Evolutionary conservation across 805 yeast genomes (phyloP).

Genomic region (Nakazawaea ishiwadae): DNA sequence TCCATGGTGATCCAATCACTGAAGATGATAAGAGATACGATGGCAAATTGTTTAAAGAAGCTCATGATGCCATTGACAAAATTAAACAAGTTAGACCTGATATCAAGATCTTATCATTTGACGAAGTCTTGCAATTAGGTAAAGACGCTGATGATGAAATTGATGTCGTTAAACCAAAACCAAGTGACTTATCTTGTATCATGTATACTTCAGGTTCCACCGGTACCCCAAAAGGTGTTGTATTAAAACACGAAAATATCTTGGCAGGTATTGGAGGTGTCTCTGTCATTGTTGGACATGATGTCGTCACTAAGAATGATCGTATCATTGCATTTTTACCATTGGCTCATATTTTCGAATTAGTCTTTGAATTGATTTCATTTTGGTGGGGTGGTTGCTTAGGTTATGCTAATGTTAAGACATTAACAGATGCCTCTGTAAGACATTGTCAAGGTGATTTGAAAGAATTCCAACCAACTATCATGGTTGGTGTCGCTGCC

Average conservation of each 20-base stretch:
- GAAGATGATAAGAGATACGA: conserved; percentile 57
- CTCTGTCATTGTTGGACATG: conserved; percentile 51
- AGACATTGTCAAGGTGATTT: conserved; percentile 87
- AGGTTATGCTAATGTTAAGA: conserved; percentile 92
- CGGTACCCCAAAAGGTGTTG: conserved; percentile 83
- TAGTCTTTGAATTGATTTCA: conserved; percentile 73
- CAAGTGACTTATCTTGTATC: conserved; percentile 64
- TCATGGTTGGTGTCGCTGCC: conserved; percentile 98
- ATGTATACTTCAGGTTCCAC: conserved; percentile 90
- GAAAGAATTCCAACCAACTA: conserved; percentile 79
- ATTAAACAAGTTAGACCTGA: conserved; percentile 72
- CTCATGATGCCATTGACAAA: conserved; percentile 53
- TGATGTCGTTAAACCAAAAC: conserved; percentile 40
- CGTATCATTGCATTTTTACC: conserved; percentile 87
- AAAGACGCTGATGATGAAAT: conserved; percentile 35
- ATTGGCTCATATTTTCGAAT: conserved; percentile 92
- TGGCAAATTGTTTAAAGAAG: conserved; percentile 56
- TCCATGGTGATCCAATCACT: conserved; percentile 62
- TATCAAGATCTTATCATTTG: conserved; percentile 56
- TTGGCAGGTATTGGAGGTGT: conserved; percentile 88
- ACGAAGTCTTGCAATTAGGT: conserved; percentile 68
- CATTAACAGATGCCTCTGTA: conserved; percentile 77
- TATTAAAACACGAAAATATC: conserved; percentile 59
- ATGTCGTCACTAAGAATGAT: conserved; percentile 50
- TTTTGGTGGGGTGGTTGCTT: conserved; percentile 87